phyloP scores from a whole-genome alignment of 805 yeast genomes.

The Tetrapisispora phaffii region DNA sequence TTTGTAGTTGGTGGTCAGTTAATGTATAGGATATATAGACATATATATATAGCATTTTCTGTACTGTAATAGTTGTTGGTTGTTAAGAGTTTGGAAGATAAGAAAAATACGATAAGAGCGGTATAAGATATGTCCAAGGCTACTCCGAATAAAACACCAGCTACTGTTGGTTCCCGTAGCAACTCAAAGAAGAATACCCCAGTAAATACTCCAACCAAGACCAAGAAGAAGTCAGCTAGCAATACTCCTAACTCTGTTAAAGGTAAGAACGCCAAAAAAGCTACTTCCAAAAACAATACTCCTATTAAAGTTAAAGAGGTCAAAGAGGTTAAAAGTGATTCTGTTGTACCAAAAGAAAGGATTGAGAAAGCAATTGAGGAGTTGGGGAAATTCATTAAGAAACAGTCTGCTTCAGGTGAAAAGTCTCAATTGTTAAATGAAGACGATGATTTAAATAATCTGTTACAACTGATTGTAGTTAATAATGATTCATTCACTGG shows the following conservation, averaged over 20 bases:
- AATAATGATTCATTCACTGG: slow-evolving; percentile 53
- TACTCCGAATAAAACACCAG: slow-evolving; percentile 4
- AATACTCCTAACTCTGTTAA: slow-evolving; percentile 1
- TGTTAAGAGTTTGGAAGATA: neutral
- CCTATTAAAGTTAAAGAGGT: neutral
- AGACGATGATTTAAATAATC: slow-evolving; percentile 36
- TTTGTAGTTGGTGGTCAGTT: no score
- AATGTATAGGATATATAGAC: no score
- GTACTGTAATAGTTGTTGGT: neutral
- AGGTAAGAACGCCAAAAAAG: slow-evolving; percentile 7
- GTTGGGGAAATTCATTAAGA: slow-evolving; percentile 40
- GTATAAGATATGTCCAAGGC: no score
- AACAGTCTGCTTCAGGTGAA: slow-evolving; percentile 18
- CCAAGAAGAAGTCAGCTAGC: neutral
- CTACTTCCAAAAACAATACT: slow-evolving; percentile 5
- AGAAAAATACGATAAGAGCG: no score
- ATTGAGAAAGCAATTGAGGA: slow-evolving; percentile 51
- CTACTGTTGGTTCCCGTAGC: neutral
- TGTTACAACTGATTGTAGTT: slow-evolving; percentile 51
- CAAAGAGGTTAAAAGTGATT: slow-evolving; percentile 5
- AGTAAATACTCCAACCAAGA: slow-evolving; percentile 12
- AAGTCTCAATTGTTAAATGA: slow-evolving; percentile 37
- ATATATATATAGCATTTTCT: no score
- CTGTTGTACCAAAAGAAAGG: slow-evolving; percentile 24
- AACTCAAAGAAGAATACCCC: slow-evolving; percentile 15